These are phyloP conservation scores for Saccharomyces pastorianus DNA, from an alignment of 1,139 yeast species.

Conservation along the genomic window DNA sequence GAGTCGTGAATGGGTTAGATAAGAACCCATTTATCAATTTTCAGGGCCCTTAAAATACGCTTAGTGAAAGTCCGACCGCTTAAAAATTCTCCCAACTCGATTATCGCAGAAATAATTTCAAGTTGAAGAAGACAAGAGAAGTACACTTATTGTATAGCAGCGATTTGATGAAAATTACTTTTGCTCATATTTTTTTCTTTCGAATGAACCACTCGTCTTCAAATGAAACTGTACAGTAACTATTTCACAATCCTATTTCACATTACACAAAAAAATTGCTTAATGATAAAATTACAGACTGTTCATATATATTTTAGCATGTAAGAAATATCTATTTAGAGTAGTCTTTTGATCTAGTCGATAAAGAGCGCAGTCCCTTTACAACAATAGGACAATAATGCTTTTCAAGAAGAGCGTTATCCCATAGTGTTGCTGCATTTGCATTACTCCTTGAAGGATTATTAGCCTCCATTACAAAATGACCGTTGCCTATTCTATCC, in stretches of 20 bases:
- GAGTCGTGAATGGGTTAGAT: background rate
- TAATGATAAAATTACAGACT: background rate
- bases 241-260: background rate
- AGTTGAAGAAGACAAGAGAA: too few relatives aligned
- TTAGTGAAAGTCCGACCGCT: background rate
- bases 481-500: conserved; percentile 75
- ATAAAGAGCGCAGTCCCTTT: conserved; percentile 40
- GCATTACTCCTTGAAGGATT: conserved; percentile 73
- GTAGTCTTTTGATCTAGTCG: conserved; percentile 33
- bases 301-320: background rate
- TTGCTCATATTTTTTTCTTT: too few relatives aligned
- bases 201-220: too few relatives aligned
- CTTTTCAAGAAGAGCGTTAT: conserved; percentile 62
- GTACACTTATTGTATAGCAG: too few relatives aligned
- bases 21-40: background rate
- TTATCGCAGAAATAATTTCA: too few relatives aligned
- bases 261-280: background rate
- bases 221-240: background rate
- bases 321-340: conserved; percentile 7
- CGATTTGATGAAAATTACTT: too few relatives aligned
- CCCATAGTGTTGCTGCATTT: conserved; percentile 88
- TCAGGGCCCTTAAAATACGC: background rate
- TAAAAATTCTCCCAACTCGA: background rate
- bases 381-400: conserved; percentile 80
- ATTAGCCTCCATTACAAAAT: conserved; percentile 55